Base-by-base conservation (phyloP, 306 rosid genomes). In the Castanea sativa region DNA sequence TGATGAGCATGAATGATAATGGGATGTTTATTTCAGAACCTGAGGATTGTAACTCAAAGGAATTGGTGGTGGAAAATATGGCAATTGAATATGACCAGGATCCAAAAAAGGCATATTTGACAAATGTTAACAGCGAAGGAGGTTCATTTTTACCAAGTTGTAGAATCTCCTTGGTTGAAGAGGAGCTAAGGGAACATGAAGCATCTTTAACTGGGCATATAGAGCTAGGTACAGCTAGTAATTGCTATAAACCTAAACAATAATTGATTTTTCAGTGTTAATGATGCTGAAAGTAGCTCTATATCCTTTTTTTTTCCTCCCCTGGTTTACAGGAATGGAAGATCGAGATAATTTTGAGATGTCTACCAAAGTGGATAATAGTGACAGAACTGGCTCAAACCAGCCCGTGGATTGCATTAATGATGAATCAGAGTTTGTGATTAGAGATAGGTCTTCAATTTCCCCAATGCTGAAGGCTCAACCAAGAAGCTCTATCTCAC, bases 161-260 rank as follows among this genome's bases (percentile, higher is more conserved):
- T 77, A 83, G 32, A 76, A 49, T 78, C 70, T 73, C 76, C 43
- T 45, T 68, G 82, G 79, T 53, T 86, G 78, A 85, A 81, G 91
- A 79, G 69, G 83, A 83, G 80, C 71, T 53, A 61, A 78, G 76
- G 59, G 79, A 33, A 41, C 83, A 78, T 56, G 88, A 88, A 84
- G 86, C 33, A 32, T 68, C 86, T 69, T 74, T 61, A 70, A 51
- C 76, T 80, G 77, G 81, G 78, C 81, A 76, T 55, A 20, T 76
- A 55, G 69, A 49, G 72, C 79, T 75, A 81, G 83, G 76, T 27
- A 32, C 55, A 63, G 64, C 81, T 86, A 94, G 92, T 90, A 91
- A 85, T 74, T 70, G 57, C 72, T 45, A 51, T 52, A 69, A 73
- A 83, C 68, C 38, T 81, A 61, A 33, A 70, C 73, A 35, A 45